These are phyloP conservation scores for Protomyces macrosporus DNA, from an alignment of 1,139 yeast species.

Conservation along the genomic window DNA sequence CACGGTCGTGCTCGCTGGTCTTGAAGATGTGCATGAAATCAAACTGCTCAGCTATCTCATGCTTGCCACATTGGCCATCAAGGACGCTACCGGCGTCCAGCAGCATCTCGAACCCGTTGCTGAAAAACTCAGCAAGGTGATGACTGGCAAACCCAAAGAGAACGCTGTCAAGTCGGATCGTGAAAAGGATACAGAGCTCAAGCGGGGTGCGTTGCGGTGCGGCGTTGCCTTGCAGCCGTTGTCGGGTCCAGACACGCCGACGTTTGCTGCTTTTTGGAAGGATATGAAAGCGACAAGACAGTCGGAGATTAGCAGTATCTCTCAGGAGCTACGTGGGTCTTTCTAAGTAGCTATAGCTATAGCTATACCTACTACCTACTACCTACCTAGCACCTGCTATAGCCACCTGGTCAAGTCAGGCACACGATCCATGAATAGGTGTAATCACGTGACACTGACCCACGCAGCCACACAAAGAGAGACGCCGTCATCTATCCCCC, in stretches of 20 bases:
- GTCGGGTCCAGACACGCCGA: constrained; percentile 7
- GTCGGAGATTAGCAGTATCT: background rate
- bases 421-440: too few relatives aligned
- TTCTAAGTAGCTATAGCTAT: background rate
- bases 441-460: too few relatives aligned
- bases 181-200: constrained; percentile 44
- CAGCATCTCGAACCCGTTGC: constrained; percentile 36
- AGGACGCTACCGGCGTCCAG: constrained; percentile 30
- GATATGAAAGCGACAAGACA: constrained; percentile 9
- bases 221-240: constrained; percentile 2
- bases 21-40: constrained; percentile 48
- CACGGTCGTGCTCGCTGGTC: constrained; percentile 39
- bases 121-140: constrained; percentile 38
- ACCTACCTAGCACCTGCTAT: too few relatives aligned
- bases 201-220: constrained; percentile 29
- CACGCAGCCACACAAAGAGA: too few relatives aligned
- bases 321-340: background rate
- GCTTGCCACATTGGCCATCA: constrained; percentile 39
- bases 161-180: constrained; percentile 50
- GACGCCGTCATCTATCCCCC: too few relatives aligned
- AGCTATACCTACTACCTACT: too few relatives aligned
- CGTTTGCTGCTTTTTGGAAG: constrained; percentile 3
- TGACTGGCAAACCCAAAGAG: constrained; percentile 44
- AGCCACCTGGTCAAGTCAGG: too few relatives aligned
- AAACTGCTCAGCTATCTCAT: constrained; percentile 44